phyloP scores from a whole-genome alignment of 306 rosid species.

The Quercus rubra region DNA sequence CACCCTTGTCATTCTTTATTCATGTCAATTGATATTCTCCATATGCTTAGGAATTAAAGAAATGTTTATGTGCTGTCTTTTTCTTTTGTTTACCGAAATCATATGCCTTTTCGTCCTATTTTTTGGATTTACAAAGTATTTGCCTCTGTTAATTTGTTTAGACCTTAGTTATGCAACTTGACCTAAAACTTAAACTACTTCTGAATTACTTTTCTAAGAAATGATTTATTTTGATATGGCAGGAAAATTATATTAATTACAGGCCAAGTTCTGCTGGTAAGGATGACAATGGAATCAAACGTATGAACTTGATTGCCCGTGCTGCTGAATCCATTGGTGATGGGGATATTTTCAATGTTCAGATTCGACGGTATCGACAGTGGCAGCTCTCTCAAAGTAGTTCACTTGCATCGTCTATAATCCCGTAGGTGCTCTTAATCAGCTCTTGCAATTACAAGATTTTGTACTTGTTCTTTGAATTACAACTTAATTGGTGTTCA shows the following conservation, averaged over 20 bases:
- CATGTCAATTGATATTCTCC: no score
- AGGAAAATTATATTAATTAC: conserved; percentile 94
- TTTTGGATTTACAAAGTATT: not conserved
- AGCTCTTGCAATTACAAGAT: conserved; percentile 18
- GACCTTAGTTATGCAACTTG: conserved; percentile 1
- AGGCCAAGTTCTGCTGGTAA: conserved; percentile 70
- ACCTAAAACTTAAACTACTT: not conserved
- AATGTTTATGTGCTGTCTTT: not conserved
- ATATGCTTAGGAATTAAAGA: not conserved
- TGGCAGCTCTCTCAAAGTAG: conserved; percentile 98
- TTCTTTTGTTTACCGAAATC: not conserved
- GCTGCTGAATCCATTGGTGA: conserved; percentile 94
- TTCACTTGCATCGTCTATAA: conserved; percentile 63
- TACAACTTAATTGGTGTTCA: conserved; percentile 13
- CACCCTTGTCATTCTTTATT: no score
- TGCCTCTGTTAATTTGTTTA: not conserved
- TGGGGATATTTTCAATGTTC: conserved; percentile 90
- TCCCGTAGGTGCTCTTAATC: conserved; percentile 69
- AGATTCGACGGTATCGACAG: conserved; percentile 90
- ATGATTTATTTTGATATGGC: conserved; percentile 26
- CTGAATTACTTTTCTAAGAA: conserved; percentile 9
- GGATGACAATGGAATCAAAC: conserved; percentile 77
- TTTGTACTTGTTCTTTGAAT: not conserved
- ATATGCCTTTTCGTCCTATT: not conserved
- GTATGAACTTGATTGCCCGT: conserved; percentile 78